phyloP scores from a whole-genome alignment of 495 filamentous ascomycete genomes.

The Clavariopsis aquatica region DNA sequence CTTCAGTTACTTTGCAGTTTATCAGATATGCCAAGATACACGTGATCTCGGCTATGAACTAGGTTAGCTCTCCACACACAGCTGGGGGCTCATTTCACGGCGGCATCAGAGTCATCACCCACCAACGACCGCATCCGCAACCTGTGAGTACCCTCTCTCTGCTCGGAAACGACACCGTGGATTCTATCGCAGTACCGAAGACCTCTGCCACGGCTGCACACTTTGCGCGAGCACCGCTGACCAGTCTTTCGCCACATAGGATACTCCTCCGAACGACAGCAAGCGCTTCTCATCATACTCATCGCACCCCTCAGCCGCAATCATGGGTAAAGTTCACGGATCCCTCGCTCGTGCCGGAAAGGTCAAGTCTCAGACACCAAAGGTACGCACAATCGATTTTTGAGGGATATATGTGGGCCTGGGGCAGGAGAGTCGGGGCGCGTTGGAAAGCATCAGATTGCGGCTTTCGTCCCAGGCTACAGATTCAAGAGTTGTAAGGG shows the following conservation, averaged over 20 bases:
- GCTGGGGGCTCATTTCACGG: too few species aligned
- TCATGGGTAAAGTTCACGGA: constrained; percentile 89
- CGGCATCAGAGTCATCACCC: constrained; percentile 29
- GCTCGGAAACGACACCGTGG: neutral
- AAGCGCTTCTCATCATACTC: constrained; percentile 22
- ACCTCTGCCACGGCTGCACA: constrained; percentile 8
- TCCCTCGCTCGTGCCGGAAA: constrained; percentile 97
- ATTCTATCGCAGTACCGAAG: neutral
- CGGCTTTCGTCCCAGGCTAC: too few species aligned
- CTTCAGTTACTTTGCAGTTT: neutral
- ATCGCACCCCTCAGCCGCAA: constrained; percentile 50
- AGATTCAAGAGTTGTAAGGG: neutral
- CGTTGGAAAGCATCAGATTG: neutral
- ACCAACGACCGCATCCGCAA: constrained; percentile 18
- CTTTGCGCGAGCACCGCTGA: constrained; percentile 10
- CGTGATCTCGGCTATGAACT: neutral
- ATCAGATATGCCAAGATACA: neutral
- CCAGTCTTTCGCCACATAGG: constrained; percentile 43
- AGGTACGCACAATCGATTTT: constrained; percentile 57
- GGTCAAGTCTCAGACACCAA: constrained; percentile 89
- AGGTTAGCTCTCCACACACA: too few species aligned
- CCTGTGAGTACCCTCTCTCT: constrained; percentile 26
- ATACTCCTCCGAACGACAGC: constrained; percentile 19
- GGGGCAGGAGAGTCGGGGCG: neutral
- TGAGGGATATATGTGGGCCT: constrained; percentile 7